Percentiles rank a stretch among this genome's conserved stretches.
phyloP scores from a whole-genome alignment of 352 stramenopile genomes.

The Globisporangium megalacanthum region DNA sequence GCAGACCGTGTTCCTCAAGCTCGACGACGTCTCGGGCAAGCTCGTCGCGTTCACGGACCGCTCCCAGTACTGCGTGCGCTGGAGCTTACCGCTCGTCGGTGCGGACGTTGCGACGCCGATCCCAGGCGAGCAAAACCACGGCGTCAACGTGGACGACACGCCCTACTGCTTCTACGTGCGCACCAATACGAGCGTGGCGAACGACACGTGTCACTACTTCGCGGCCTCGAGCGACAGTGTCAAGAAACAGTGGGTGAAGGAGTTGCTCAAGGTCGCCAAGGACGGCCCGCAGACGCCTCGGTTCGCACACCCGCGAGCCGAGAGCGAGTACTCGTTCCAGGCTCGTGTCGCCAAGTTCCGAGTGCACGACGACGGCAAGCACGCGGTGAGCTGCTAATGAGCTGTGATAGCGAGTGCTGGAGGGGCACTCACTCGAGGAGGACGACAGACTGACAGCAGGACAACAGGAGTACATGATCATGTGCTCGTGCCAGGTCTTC shows the following conservation, averaged over 20 bases:
- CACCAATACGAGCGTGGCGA: constrained; percentile 22
- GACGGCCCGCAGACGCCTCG: constrained; percentile 38
- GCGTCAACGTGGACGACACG: constrained; percentile 38
- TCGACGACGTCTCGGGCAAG: constrained; percentile 61
- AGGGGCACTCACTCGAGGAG: not conserved
- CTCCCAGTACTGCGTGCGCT: constrained; percentile 41
- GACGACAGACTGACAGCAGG: not conserved
- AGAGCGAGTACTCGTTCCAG: constrained; percentile 38
- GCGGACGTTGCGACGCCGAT: constrained; percentile 56
- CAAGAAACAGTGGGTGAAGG: constrained; percentile 56
- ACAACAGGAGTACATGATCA: constrained; percentile 56
- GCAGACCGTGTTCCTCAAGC: constrained; percentile 48
- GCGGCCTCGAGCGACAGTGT: constrained; percentile 27
- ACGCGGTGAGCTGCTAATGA: constrained; percentile 28
- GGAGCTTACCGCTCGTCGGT: constrained; percentile 38
- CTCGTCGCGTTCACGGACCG: constrained; percentile 50
- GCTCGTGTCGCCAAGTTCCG: constrained; percentile 37
- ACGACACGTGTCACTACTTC: constrained; percentile 36
- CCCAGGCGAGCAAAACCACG: constrained; percentile 42
- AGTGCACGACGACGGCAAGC: constrained; percentile 32
- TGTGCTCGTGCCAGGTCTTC: constrained; percentile 50
- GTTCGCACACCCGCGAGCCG: constrained; percentile 24
- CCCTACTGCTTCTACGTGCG: constrained; percentile 60
- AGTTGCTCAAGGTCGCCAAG: constrained; percentile 31
- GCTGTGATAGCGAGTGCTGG: not conserved